Base-by-base conservation (phyloP, 371 early-diverging fungal genomes). In the Mortierella sp. region DNA sequence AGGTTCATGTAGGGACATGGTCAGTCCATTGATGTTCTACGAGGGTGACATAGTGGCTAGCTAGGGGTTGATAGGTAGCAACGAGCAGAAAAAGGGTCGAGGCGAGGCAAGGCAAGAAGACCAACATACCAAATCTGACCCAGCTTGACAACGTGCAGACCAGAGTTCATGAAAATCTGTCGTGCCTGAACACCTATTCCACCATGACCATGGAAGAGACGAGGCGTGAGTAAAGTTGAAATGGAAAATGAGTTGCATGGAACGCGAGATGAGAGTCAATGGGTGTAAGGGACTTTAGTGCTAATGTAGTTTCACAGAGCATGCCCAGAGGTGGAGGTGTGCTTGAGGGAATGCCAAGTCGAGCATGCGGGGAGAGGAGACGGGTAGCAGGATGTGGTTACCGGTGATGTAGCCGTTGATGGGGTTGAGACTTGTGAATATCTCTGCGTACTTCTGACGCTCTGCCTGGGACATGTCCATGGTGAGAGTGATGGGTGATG, bases 341-440 rank as follows among this genome's bases (percentile, higher is more conserved):
- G 9, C 28, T 42, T n/a, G 11, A 38, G 5, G 1, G 34, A 63
- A 45, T 58, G 45, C 19, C 19, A 19, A 16, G 54, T 47, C 31
- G 70, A 63, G 63, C 52, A 44, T 31, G 19, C n/a, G 47, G 14
- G 68, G 42, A 13, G 55, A 24, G 3, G 48, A 28, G 19, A 44
- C 31, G 57, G 16, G 50, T n/a, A 8, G 48, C n/a, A 45, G 16
- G 48, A 19, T 16, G 34, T 19, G 38, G 65, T 74, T 90, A 95
- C 96, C 96, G 38, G 94, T 80, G 88, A 96, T 91, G 84, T 90
- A 93, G 58, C 95, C 95, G 84, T 93, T 92, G 28, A 92, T 89
- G 70, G 95, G 95, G 58, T 92, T 91, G 60, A 91, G 90, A 31
- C 92, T 91, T 79, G 91, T 88, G 75, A 94, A 94, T 71, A 93